phyloP scores from a whole-genome alignment of 2,329 filamentous ascomycete genomes.

The Botrytis cinerea region DNA sequence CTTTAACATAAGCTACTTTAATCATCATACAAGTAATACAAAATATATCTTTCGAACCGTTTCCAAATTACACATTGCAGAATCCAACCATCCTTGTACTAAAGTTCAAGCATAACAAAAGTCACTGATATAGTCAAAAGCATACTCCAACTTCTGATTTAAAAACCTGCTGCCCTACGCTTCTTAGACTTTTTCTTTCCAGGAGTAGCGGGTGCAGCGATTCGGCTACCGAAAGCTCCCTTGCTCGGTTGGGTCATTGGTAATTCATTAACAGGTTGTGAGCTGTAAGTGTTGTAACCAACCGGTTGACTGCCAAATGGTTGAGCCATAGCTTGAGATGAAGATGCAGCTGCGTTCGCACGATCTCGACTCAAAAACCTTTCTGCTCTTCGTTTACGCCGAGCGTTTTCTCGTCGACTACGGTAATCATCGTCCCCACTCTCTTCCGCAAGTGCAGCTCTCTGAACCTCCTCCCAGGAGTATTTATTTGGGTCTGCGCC shows the following conservation, averaged over 20 bases:
- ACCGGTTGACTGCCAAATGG: slow-evolving; percentile 38
- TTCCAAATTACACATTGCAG: background rate
- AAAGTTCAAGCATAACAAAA: background rate
- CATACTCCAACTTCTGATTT: background rate
- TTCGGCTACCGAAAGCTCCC: slow-evolving; percentile 51
- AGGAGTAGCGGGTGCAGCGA: slow-evolving; percentile 41
- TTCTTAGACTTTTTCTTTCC: slow-evolving; percentile 49
- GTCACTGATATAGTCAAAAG: background rate
- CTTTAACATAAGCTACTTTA: slow-evolving; percentile 4
- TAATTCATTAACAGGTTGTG: slow-evolving; percentile 37
- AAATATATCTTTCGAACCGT: background rate
- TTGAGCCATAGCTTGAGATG: slow-evolving; percentile 49
- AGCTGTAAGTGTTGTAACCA: slow-evolving; percentile 33
- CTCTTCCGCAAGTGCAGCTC: slow-evolving; percentile 26
- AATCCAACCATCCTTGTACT: background rate
- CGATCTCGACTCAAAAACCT: slow-evolving; percentile 38
- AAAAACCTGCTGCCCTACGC: slow-evolving; percentile 40
- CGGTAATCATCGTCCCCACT: slow-evolving; percentile 32
- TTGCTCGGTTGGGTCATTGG: slow-evolving; percentile 50
- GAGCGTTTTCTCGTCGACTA: slow-evolving; percentile 35
- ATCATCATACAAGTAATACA: slow-evolving; percentile 3
- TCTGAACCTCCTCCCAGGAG: slow-evolving; percentile 36
- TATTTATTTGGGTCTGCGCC: slow-evolving; percentile 43
- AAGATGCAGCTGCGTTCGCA: slow-evolving; percentile 38
- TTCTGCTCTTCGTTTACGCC: slow-evolving; percentile 39